Evolutionary conservation across 2,329 filamentous ascomycete species (phyloP), one percentile per base, ranked within the genome.

Genomic region (Pestalotiopsis sp.): DNA sequence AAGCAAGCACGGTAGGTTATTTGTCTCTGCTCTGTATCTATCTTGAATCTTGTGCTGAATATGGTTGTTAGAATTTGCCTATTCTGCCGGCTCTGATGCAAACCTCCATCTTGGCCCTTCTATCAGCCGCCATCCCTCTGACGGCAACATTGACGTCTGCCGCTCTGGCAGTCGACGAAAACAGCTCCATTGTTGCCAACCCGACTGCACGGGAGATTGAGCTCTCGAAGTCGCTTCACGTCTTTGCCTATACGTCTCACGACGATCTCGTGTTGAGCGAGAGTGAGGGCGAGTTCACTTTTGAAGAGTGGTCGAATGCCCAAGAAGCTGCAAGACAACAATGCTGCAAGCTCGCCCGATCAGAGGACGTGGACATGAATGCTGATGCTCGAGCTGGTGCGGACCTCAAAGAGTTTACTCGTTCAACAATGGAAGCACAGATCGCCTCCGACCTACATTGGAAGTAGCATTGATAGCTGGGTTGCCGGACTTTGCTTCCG

Each of bases 71-170:
- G 91, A 93, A 93, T 78, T 86, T 98, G 57, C 86, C 91, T 63
- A 85, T 97, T 60, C 89, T 99, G 67, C 93, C 96, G 27, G 89
- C 93, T 41, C 86, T 98, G 71, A 83, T 98, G 38, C 94, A 98
- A 79, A 91, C 94, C 1, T 87, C 93, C 4, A 84, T 95, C 49
- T 83, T 96, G 52, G 90, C 93, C 25, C 87, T 98, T 17, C 84
- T 98, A 45, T 94, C 94, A 58, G 94, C 93, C 31, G 91, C 92
- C 1, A 87, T 98, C 41, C 94, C 95, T 13, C 86, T 98, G 76
- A 90, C 90, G 59, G 89, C 91, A 70, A 92, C 92, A 13, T 87
- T 91, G 58, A 90, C 90, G 20, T 87, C 93, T 2, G 87, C 88
- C 1, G 81, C 92, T 23, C 80, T 94, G 70, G 90, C 90, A 25